Evolutionary conservation across 2,329 filamentous ascomycete genomes (phyloP).

Genomic region (Nothophaeocryptopus gaeumannii): DNA sequence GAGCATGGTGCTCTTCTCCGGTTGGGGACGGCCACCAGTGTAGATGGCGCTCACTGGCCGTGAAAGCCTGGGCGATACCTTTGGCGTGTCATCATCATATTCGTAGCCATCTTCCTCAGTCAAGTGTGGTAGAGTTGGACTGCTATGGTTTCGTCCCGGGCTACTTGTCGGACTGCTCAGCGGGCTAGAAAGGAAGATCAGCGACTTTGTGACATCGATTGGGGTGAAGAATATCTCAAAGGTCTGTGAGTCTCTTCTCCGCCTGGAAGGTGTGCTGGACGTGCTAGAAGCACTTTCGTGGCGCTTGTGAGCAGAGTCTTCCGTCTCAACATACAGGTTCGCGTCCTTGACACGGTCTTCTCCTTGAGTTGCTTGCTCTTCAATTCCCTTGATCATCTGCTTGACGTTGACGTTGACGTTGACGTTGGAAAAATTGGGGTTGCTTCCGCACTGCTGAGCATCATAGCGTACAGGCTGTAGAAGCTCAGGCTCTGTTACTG

Average conservation of each 20-base stretch:
- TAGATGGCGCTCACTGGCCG: conserved; percentile 17
- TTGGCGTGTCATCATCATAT: conserved; percentile 15
- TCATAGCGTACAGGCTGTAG: conserved; percentile 7
- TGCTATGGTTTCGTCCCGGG: neutral
- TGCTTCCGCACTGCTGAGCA: neutral
- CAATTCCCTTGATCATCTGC: conserved; percentile 4
- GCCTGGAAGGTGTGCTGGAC: conserved; percentile 7
- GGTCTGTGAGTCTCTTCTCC: conserved; percentile 6
- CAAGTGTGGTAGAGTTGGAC: conserved; percentile 13
- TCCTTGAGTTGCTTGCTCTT: too few species aligned
- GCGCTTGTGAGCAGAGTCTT: conserved; percentile 12
- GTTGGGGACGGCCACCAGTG: conserved; percentile 6
- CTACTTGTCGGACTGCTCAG: conserved; percentile 18
- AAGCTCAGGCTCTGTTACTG: conserved; percentile 3
- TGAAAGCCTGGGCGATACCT: conserved; percentile 5
- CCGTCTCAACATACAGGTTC: conserved; percentile 9
- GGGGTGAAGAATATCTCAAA: conserved; percentile 30
- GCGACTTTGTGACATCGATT: conserved; percentile 21
- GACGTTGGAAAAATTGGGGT: neutral
- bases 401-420: conserved; percentile 6
- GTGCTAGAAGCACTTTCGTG: conserved; percentile 12
- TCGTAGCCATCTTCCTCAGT: conserved; percentile 6
- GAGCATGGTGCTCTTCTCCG: neutral
- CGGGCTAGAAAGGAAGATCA: conserved; percentile 27
- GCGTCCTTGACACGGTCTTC: too few species aligned